These are phyloP conservation scores for Trichosporon ovoides DNA, from an alignment of 1,284 basidiomycete species.

Conservation along the genomic window DNA sequence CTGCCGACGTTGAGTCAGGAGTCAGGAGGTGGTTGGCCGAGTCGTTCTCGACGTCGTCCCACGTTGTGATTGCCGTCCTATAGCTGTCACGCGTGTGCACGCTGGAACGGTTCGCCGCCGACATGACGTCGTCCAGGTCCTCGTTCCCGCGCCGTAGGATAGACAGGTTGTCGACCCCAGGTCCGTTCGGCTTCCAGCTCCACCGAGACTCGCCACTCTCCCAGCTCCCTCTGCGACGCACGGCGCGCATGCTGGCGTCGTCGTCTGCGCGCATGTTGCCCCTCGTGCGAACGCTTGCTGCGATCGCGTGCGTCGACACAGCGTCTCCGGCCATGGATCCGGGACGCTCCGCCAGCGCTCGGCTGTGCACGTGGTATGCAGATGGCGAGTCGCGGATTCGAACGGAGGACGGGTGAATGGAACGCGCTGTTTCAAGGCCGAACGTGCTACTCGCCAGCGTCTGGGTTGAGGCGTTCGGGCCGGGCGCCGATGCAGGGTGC, in stretches of 20 bases:
- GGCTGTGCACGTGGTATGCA: slow-evolving; percentile 10
- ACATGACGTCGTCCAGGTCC: neutral
- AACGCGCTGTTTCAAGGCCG: slow-evolving; percentile 56
- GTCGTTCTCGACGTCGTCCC: slow-evolving; percentile 5
- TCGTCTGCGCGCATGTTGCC: slow-evolving; percentile 21
- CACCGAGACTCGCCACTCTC: slow-evolving; percentile 42
- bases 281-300: slow-evolving; percentile 11
- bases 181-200: slow-evolving; percentile 25
- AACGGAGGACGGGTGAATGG: slow-evolving; percentile 14
- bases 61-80: slow-evolving; percentile 13
- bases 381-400: slow-evolving; percentile 16
- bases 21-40: neutral
- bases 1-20: neutral
- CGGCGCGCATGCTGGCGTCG: slow-evolving; percentile 26
- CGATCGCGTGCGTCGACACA: slow-evolving; percentile 15
- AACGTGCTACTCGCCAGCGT: slow-evolving; percentile 91
- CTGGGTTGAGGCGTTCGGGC: slow-evolving; percentile 84
- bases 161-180: slow-evolving; percentile 6
- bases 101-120: slow-evolving; percentile 9
- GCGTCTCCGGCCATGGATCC: slow-evolving; percentile 14
- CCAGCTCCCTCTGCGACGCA: slow-evolving; percentile 32
- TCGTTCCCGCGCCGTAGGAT: slow-evolving; percentile 10
- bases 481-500: slow-evolving; percentile 77
- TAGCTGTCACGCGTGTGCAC: slow-evolving; percentile 17
- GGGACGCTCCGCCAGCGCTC: slow-evolving; percentile 13